Percentiles rank a stretch among this genome's conserved stretches.
These are phyloP conservation scores for Wallacemonas sp. DNA, from an alignment of 208 protist genomes.

Conservation along the genomic window DNA sequence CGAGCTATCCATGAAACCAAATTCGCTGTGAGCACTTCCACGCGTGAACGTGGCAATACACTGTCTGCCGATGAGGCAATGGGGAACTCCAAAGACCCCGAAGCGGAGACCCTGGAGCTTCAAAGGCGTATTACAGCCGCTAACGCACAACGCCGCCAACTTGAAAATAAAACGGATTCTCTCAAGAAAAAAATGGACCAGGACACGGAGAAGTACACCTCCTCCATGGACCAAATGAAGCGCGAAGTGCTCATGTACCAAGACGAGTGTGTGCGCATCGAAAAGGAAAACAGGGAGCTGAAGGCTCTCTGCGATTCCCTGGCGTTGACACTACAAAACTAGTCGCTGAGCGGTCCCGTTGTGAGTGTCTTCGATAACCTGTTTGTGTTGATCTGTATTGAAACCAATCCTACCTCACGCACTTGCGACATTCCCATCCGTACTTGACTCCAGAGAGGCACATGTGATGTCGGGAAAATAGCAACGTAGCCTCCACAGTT, in stretches of 20 bases:
- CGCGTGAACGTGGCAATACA: slow-evolving; percentile 38
- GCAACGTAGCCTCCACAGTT: no score
- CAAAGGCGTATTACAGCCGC: slow-evolving; percentile 62
- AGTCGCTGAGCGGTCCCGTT: background rate
- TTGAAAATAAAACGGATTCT: slow-evolving; percentile 49
- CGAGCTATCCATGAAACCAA: slow-evolving; percentile 57
- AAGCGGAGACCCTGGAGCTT: slow-evolving; percentile 61
- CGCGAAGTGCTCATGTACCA: slow-evolving; percentile 71
- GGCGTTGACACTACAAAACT: slow-evolving; percentile 38
- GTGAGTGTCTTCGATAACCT: background rate
- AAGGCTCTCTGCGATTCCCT: slow-evolving; percentile 70
- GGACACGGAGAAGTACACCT: slow-evolving; percentile 52
- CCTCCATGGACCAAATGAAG: slow-evolving; percentile 54
- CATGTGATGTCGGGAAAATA: no score
- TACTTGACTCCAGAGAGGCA: no score
- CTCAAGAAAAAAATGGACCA: slow-evolving; percentile 49
- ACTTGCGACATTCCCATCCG: no score
- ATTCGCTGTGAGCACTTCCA: slow-evolving; percentile 41
- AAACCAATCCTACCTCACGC: no score
- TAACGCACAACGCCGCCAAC: slow-evolving; percentile 46
- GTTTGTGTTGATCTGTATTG: no score
- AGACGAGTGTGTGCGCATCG: slow-evolving; percentile 52
- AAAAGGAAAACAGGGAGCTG: slow-evolving; percentile 72
- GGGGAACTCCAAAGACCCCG: slow-evolving; percentile 34
- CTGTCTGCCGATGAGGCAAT: slow-evolving; percentile 49